Base-by-base conservation (phyloP, 2,329 filamentous ascomycete genomes). In the Zymoseptoria crescenta region DNA sequence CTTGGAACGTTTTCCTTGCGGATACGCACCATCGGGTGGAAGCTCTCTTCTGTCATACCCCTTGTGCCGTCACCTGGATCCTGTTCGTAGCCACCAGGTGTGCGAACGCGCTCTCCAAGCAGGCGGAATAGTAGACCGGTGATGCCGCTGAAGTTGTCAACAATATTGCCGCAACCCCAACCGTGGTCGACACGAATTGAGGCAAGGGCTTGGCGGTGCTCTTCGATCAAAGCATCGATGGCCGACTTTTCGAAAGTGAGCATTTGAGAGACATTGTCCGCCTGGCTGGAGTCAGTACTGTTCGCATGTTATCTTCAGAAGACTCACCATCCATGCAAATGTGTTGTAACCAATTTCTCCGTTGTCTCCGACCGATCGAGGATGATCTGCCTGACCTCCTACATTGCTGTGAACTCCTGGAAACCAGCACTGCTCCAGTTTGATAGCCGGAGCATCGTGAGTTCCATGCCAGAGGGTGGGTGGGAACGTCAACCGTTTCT, bases 371-470 rank as follows among this genome's bases (percentile, higher is more conserved):
- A 48, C 29, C 13, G 41, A n/a, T n/a, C 41, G 8, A 19, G 54
- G 53, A n/a, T 49, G 16, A 29, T 56, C 60, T n/a, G 57, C 30
- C 29, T 62, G 57, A 16, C 75, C 75, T 16, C 75, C 75, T 10
- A 76, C 61, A 56, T 76, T 74, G 45, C 64, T 65, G 58, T 77
- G 75, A 1, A 71, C 71, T 4, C 75, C 75, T 1, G 74, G 74
- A 61, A 77, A 77, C 75, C 75, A 77, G 19, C 74, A 72, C 62
- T 77, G 75, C 16, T 73, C 68, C 19, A 77, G 64, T n/a, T 69
- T 67, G 9, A 74, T 76, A 19, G 64, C 51, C 8, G 55, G 54
- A 45, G 49, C 69, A 59, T 72, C 74, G 10, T 73, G 71, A 1
- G 66, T 66, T 20, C 69, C 64, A 59, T 74, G 71, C 74, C 74